Evolutionary conservation across 2,329 filamentous ascomycete genomes (phyloP), one percentile per base, ranked within the genome.

Genomic region (Pseudocercospora vitis): DNA sequence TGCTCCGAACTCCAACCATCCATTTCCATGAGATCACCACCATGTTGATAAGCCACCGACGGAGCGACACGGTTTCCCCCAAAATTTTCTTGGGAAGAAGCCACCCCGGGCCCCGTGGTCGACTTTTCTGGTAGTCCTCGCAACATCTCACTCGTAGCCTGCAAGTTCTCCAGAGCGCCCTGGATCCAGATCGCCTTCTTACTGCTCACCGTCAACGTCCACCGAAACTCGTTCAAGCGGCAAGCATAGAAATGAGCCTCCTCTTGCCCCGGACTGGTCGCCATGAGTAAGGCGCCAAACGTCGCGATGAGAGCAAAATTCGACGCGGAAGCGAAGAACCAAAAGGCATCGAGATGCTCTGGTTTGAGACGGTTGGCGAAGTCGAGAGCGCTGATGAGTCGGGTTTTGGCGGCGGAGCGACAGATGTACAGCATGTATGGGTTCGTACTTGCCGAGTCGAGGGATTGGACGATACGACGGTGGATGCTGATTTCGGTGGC

Each of bases 231-330:
- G 55, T 85, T 86, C 18, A 97, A 74, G 1, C 92, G 80, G 9
- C 88, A 81, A 31, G 89, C 84, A 73, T 97, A 99, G 80, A 95
- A 97, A 26, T 94, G 89, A 0, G 89, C 89, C 71, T 97, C 92
- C 68, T 96, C 91, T 45, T 84, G 81, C 0, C 88, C 90, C 0
- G 90, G 90, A 0, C 89, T 89, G 0, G 91, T 96, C 7, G 91
- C 90, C 83, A 90, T 92, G 3, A 97, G 81, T 8, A 97, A 77
- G 11, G 88, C 89, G 3, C 91, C 92, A 69, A 97, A 97, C 0
- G 91, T 96, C 51, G 91, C 91, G 65, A 97, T 96, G 8, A 97
- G 79, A 0, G 92, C 91, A 73, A 97, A 96, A 72, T 96, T 96
- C 31, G 88, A 88, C 65, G 90, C 89, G 33, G 87, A 89, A 1